phyloP scores from a whole-genome alignment of 2,329 filamentous ascomycete species.

The Aspergillus ruber region DNA sequence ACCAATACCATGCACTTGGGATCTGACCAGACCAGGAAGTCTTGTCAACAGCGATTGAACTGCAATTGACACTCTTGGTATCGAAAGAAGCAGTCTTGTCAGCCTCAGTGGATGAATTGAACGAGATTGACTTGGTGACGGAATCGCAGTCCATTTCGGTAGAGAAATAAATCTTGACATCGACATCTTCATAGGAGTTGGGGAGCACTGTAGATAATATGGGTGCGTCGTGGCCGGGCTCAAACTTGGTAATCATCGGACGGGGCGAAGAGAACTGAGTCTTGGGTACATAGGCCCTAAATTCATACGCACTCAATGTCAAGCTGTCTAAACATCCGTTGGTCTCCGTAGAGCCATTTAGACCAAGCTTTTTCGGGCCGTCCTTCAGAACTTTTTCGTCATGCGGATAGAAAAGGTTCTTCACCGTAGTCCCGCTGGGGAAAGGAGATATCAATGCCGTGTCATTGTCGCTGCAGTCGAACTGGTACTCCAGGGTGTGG shows the following conservation, averaged over 20 bases:
- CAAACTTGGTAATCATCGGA: slow-evolving; percentile 55
- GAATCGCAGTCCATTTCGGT: slow-evolving; percentile 55
- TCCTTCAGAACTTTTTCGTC: slow-evolving; percentile 48
- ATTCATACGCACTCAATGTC: slow-evolving; percentile 51
- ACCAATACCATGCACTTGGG: slow-evolving; percentile 50
- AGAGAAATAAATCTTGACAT: slow-evolving; percentile 54
- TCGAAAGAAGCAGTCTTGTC: slow-evolving; percentile 42
- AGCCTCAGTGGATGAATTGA: slow-evolving; percentile 49
- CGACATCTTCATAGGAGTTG: slow-evolving; percentile 39
- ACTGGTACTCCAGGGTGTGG: slow-evolving; percentile 47
- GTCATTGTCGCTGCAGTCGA: slow-evolving; percentile 49
- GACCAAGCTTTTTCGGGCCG: slow-evolving; percentile 41
- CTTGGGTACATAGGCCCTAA: slow-evolving; percentile 54
- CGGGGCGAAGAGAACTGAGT: slow-evolving; percentile 45
- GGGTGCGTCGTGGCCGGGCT: slow-evolving; percentile 56
- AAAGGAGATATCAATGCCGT: slow-evolving; percentile 54
- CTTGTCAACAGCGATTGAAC: slow-evolving; percentile 28
- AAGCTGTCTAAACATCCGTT: slow-evolving; percentile 53
- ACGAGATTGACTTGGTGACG: slow-evolving; percentile 44
- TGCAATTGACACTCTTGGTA: slow-evolving; percentile 41
- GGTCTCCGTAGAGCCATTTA: slow-evolving; percentile 41
- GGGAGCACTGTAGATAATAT: slow-evolving; percentile 43
- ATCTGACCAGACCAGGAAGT: slow-evolving; percentile 45
- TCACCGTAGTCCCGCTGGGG: slow-evolving; percentile 48
- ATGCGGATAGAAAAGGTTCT: slow-evolving; percentile 58